These are phyloP conservation scores for Magnaporthales sp. DNA, from an alignment of 2,329 filamentous ascomycete species.

Conservation along the genomic window DNA sequence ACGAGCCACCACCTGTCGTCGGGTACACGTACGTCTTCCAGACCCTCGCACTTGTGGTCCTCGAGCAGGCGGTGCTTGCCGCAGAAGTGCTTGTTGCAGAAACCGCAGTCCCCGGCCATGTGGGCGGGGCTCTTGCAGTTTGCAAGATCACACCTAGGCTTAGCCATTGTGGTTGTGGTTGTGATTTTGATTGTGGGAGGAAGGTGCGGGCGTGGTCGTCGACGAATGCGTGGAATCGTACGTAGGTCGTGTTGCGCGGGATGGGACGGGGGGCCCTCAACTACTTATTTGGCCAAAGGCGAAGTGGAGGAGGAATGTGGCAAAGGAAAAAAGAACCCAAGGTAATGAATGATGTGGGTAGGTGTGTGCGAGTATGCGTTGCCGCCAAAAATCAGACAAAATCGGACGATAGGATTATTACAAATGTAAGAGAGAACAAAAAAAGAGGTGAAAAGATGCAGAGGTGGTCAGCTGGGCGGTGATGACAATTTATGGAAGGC, in stretches of 20 bases:
- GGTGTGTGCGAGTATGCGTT: not conserved
- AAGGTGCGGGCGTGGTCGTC: not conserved
- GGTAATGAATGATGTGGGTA: not conserved
- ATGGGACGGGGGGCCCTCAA: not conserved
- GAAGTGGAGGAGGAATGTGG: not conserved
- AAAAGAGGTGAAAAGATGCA: not conserved
- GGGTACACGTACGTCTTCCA: conserved; percentile 67
- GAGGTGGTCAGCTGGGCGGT: not conserved
- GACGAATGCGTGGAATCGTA: not conserved
- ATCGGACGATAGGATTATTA: not conserved
- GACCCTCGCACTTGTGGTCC: conserved; percentile 83
- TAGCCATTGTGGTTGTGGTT: conserved; percentile 45
- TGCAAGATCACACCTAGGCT: conserved; percentile 80
- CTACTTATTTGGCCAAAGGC: not conserved
- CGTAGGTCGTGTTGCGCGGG: not conserved
- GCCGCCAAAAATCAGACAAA: not conserved
- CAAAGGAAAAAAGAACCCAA: not conserved
- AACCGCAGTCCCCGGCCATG: conserved; percentile 93
- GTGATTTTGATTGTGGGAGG: not conserved
- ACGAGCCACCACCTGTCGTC: conserved; percentile 17
- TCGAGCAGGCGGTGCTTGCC: conserved; percentile 90
- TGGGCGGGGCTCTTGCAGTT: conserved; percentile 83
- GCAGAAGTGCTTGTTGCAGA: conserved; percentile 91
- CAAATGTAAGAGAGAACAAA: not conserved
- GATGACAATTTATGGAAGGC: not conserved